Evolutionary conservation across 1,139 yeast genomes (phyloP).

Genomic region (Debaryomyces udenii): DNA sequence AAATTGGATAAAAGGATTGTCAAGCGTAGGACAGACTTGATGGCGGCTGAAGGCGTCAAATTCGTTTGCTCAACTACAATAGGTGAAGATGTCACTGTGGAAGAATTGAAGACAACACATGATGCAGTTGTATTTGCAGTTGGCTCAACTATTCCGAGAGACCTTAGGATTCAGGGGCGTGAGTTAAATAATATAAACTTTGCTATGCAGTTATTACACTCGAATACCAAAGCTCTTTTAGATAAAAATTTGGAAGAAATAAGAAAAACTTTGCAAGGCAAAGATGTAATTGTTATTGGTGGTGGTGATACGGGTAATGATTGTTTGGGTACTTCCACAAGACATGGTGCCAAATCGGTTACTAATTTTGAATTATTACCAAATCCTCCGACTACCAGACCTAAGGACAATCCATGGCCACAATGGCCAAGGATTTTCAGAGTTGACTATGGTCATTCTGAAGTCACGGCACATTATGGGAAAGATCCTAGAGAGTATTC

Average conservation of each 20-base stretch:
- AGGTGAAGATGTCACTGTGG: conserved; percentile 79
- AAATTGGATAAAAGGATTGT: conserved; percentile 92
- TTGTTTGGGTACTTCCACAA: conserved; percentile 95
- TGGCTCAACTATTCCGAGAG: conserved; percentile 97
- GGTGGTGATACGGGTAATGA: conserved; percentile 99
- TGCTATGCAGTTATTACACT: conserved; percentile 90
- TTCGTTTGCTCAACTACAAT: conserved; percentile 77
- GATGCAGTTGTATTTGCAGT: conserved; percentile 94
- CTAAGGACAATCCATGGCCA: conserved; percentile 99
- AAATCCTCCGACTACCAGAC: conserved; percentile 82
- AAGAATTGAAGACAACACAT: conserved; percentile 60
- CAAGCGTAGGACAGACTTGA: conserved; percentile 87
- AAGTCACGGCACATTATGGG: conserved; percentile 92
- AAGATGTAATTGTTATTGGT: conserved; percentile 93
- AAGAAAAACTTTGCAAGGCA: conserved; percentile 72
- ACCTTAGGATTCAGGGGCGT: conserved; percentile 91
- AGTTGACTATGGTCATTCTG: conserved; percentile 97
- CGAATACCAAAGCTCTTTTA: conserved; percentile 88
- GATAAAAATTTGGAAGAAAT: conserved; percentile 81
- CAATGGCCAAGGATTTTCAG: conserved; percentile 99
- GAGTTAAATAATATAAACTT: conserved; percentile 85
- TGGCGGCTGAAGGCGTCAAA: conserved; percentile 87
- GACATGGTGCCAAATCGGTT: conserved; percentile 97
- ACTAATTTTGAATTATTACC: conserved; percentile 94
- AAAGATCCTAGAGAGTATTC: conserved; percentile 97